Percentiles rank a stretch among this genome's conserved stretches.
Conservation (phyloP, 768 basidiomycete species). For the Pisolithus albus region DNA sequence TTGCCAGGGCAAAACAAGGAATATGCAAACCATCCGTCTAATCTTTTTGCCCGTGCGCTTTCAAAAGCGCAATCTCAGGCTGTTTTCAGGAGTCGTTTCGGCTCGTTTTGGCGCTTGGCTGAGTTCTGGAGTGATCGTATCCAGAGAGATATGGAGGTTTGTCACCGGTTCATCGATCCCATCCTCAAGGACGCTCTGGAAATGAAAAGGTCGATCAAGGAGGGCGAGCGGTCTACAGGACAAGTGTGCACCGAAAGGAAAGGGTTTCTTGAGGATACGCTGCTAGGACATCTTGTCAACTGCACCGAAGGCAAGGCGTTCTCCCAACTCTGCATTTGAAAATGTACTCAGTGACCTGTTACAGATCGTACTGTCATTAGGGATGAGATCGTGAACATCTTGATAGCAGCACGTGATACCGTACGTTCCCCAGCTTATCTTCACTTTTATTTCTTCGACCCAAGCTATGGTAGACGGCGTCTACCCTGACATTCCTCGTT, state of each 20-base stretch:
- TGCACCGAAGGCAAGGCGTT: slow-evolving; percentile 20
- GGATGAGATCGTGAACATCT: slow-evolving; percentile 33
- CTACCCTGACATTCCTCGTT: no score
- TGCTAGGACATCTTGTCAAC: slow-evolving; percentile 25
- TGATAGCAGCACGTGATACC: slow-evolving; percentile 33
- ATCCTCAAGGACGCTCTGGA: slow-evolving; percentile 43
- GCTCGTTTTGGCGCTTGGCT: slow-evolving; percentile 42
- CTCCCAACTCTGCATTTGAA: background rate
- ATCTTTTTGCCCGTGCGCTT: slow-evolving; percentile 44
- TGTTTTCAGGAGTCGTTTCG: slow-evolving; percentile 34
- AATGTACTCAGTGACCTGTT: background rate
- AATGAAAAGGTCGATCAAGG: slow-evolving; percentile 27
- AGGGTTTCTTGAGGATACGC: slow-evolving; percentile 17
- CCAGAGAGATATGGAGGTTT: slow-evolving; percentile 37
- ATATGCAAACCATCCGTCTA: slow-evolving; percentile 27
- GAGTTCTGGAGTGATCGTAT: slow-evolving; percentile 50
- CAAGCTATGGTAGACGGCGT: background rate
- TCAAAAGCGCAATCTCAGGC: slow-evolving; percentile 39
- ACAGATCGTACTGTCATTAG: slow-evolving; percentile 27
- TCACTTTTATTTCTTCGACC: background rate
- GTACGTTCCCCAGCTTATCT: slow-evolving; percentile 9
- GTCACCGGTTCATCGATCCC: slow-evolving; percentile 47
- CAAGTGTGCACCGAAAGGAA: slow-evolving; percentile 6
- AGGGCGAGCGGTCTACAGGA: slow-evolving; percentile 16
- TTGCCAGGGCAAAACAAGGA: slow-evolving; percentile 6